These are phyloP conservation scores for Albugo candida DNA, from an alignment of 352 stramenopile genomes.

Conservation along the genomic window DNA sequence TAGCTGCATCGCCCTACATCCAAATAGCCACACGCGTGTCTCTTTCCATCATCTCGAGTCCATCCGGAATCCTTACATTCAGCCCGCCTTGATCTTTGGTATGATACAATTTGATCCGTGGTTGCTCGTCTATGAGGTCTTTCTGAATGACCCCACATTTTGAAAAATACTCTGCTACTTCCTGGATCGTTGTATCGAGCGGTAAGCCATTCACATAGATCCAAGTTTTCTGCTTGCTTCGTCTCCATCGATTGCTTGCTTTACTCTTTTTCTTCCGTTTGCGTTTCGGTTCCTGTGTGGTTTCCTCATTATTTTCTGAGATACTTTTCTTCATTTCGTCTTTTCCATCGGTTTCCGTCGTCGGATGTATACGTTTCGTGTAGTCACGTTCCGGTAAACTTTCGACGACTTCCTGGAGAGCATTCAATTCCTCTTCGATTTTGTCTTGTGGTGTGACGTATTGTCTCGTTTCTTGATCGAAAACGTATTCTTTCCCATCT, in stretches of 20 bases:
- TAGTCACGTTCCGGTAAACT: constrained; percentile 7
- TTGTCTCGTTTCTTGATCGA: constrained; percentile 39
- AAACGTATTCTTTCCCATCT: constrained; percentile 49
- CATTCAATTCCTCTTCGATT: constrained; percentile 46
- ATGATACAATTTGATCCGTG: constrained; percentile 92
- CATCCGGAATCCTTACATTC: constrained; percentile 42
- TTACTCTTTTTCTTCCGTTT: constrained; percentile 68
- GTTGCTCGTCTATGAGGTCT: constrained; percentile 82
- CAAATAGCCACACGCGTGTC: neutral
- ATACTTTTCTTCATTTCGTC: neutral
- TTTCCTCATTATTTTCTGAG: neutral
- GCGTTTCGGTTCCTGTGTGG: constrained; percentile 2
- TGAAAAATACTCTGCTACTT: constrained; percentile 85
- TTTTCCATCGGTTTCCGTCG: neutral
- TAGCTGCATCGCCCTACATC: constrained; percentile 77
- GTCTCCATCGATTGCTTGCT: constrained; percentile 65
- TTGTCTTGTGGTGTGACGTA: constrained; percentile 52
- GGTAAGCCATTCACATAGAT: constrained; percentile 92
- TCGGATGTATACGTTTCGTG: constrained; percentile 44
- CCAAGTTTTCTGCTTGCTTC: constrained; percentile 82
- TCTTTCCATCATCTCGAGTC: neutral
- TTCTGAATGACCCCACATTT: constrained; percentile 90
- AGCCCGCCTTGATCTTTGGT: constrained; percentile 68
- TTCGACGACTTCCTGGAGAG: constrained; percentile 23
- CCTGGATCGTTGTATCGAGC: constrained; percentile 78